Evolutionary conservation across 2,329 filamentous ascomycete genomes (phyloP).

Genomic region (Fusarium verrucosum): DNA sequence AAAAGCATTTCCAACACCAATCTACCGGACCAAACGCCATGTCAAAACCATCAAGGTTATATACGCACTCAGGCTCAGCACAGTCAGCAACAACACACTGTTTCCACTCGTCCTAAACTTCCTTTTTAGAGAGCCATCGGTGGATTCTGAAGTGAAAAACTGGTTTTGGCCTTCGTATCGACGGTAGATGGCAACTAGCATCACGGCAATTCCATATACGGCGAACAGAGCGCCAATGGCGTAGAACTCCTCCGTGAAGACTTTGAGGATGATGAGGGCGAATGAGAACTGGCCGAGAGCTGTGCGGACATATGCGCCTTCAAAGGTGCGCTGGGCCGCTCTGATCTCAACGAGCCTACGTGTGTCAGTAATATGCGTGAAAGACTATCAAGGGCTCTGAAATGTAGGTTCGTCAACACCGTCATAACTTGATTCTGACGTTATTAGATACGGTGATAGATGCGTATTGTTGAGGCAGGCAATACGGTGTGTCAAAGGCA

Average conservation of each 20-base stretch:
- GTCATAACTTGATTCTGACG: not conserved
- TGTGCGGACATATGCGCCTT: constrained; percentile 95
- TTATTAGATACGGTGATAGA: not conserved
- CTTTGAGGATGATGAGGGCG: constrained; percentile 86
- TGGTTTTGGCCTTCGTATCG: constrained; percentile 92
- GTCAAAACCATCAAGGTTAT: constrained; percentile 65
- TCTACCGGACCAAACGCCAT: constrained; percentile 46
- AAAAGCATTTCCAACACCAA: not conserved
- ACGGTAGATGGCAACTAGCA: constrained; percentile 84
- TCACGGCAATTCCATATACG: constrained; percentile 84
- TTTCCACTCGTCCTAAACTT: constrained; percentile 73
- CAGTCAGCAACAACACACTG: constrained; percentile 66
- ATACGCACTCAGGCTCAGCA: constrained; percentile 67
- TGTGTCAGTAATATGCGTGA: not conserved
- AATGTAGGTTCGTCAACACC: not conserved
- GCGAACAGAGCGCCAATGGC: constrained; percentile 96
- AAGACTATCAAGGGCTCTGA: not conserved
- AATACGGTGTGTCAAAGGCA: not conserved
- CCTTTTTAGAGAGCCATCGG: constrained; percentile 51
- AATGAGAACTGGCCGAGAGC: constrained; percentile 96
- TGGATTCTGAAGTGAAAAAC: constrained; percentile 73
- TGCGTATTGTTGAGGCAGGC: not conserved
- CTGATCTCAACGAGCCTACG: constrained; percentile 86
- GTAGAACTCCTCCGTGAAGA: constrained; percentile 97
- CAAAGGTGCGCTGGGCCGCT: constrained; percentile 94